These are phyloP conservation scores for Canavalia ensiformis DNA, from an alignment of 306 rosid species.

Conservation along the genomic window DNA sequence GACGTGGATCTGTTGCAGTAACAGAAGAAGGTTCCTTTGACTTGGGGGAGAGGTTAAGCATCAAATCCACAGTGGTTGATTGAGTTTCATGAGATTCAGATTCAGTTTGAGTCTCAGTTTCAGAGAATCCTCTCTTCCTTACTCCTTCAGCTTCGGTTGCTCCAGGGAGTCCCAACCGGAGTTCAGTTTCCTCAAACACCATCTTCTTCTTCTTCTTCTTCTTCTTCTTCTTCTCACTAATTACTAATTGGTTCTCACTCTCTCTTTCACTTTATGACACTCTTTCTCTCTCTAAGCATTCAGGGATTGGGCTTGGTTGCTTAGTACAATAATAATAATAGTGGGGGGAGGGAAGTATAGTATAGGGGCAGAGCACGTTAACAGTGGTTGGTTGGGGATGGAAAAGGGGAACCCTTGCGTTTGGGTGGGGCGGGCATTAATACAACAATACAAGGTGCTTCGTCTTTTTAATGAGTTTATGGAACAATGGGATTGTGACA, in stretches of 20 bases:
- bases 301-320: slow-evolving; percentile 53
- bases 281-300: slow-evolving; percentile 52
- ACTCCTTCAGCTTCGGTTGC: slow-evolving; percentile 41
- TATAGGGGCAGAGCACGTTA: slow-evolving; percentile 45
- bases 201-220: slow-evolving; percentile 51
- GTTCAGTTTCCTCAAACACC: slow-evolving; percentile 80
- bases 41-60: slow-evolving; percentile 65
- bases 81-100: slow-evolving; percentile 45
- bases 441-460: slow-evolving; percentile 42
- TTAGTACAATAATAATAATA: slow-evolving; percentile 54
- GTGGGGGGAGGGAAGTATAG: slow-evolving; percentile 17
- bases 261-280: slow-evolving; percentile 6
- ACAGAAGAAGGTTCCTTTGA: slow-evolving; percentile 27
- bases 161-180: slow-evolving; percentile 75
- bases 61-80: slow-evolving; percentile 55
- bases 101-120: slow-evolving; percentile 43
- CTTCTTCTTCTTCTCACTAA: slow-evolving; percentile 47
- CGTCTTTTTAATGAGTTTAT: slow-evolving; percentile 31
- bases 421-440: slow-evolving; percentile 65
- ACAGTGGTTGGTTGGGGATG: slow-evolving; percentile 31
- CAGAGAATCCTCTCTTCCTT: slow-evolving; percentile 72
- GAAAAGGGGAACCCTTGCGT: slow-evolving; percentile 36
- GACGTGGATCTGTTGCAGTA: slow-evolving; percentile 41
- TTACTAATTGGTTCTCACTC: slow-evolving; percentile 29
- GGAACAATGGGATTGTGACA: slow-evolving; percentile 51